Evolutionary conservation across 2,329 filamentous ascomycete genomes (phyloP).

Genomic region (Diaporthe amygdali): DNA sequence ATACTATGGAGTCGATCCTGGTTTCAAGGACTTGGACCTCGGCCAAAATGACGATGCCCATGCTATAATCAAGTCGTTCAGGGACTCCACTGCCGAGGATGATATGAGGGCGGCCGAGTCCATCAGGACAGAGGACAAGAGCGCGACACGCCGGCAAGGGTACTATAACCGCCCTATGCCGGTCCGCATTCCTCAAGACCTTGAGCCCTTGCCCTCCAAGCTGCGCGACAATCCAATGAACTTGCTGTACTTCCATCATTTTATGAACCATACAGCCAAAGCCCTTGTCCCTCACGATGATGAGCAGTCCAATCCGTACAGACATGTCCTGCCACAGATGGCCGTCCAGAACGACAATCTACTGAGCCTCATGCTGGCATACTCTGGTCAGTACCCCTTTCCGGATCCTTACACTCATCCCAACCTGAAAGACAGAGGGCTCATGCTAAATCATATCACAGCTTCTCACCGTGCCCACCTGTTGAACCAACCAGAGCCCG

Average conservation of each 20-base stretch:
- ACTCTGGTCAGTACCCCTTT: constrained; percentile 55
- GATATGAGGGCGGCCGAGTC: not conserved
- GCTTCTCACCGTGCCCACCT: constrained; percentile 83
- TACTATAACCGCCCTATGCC: constrained; percentile 75
- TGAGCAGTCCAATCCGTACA: constrained; percentile 57
- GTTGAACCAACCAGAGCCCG: constrained; percentile 74
- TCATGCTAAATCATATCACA: not conserved
- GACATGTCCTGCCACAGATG: constrained; percentile 60
- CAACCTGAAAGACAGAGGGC: not conserved
- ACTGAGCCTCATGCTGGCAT: constrained; percentile 78
- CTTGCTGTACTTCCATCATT: constrained; percentile 68
- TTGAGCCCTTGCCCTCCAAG: constrained; percentile 54
- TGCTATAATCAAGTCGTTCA: constrained; percentile 52
- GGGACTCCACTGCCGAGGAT: constrained; percentile 5
- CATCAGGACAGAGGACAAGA: not conserved
- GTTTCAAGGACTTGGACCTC: constrained; percentile 71
- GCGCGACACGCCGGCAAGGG: constrained; percentile 57
- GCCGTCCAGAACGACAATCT: constrained; percentile 73
- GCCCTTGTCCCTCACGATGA: constrained; percentile 58
- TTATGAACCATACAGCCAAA: constrained; percentile 81
- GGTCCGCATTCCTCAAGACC: constrained; percentile 57
- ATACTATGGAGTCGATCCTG: constrained; percentile 75
- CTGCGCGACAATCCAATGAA: constrained; percentile 80
- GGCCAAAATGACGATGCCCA: constrained; percentile 73
- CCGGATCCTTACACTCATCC: too few species aligned